phyloP scores from a whole-genome alignment of 352 stramenopile species.

The Globisporangium emineosum region DNA sequence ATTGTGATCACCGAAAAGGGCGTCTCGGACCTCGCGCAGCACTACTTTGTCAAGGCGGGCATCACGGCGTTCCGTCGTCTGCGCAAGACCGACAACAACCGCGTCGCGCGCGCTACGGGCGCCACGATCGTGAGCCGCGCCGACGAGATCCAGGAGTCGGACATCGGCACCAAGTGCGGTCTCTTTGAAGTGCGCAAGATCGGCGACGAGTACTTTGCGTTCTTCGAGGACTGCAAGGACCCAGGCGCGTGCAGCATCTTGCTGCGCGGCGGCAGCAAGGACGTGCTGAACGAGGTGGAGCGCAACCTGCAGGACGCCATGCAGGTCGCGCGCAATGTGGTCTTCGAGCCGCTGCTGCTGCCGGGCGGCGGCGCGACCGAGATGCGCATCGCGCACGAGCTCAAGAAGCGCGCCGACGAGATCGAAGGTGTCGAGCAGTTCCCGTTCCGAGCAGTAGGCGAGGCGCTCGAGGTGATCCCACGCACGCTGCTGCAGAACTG shows the following conservation, averaged over 20 bases:
- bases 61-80: conserved; percentile 99
- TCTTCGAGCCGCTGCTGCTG: conserved; percentile 97
- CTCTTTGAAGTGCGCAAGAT: conserved; percentile 97
- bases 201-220: conserved; percentile 97
- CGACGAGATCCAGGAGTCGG: conserved; percentile 98
- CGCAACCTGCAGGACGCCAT: conserved; percentile 99
- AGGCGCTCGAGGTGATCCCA: conserved; percentile 99
- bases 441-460: conserved; percentile 95
- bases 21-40: conserved; percentile 98
- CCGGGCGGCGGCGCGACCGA: conserved; percentile 96
- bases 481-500: conserved; percentile 99
- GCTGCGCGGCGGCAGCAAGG: conserved; percentile 97
- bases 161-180: conserved; percentile 98
- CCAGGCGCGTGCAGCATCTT: conserved; percentile 98
- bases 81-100: conserved; percentile 99
- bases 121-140: conserved; percentile 98
- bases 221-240: conserved; percentile 98
- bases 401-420: conserved; percentile 89
- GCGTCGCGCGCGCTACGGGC: conserved; percentile 94
- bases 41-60: conserved; percentile 99
- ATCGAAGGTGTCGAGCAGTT: conserved; percentile 97
- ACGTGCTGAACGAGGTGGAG: conserved; percentile 99
- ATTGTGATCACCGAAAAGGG: conserved; percentile 99
- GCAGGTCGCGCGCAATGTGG: conserved; percentile 99
- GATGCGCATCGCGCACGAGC: conserved; percentile 96